These are phyloP conservation scores for Lecanicillium sp. DNA, from an alignment of 2,329 filamentous ascomycete species.

Conservation along the genomic window DNA sequence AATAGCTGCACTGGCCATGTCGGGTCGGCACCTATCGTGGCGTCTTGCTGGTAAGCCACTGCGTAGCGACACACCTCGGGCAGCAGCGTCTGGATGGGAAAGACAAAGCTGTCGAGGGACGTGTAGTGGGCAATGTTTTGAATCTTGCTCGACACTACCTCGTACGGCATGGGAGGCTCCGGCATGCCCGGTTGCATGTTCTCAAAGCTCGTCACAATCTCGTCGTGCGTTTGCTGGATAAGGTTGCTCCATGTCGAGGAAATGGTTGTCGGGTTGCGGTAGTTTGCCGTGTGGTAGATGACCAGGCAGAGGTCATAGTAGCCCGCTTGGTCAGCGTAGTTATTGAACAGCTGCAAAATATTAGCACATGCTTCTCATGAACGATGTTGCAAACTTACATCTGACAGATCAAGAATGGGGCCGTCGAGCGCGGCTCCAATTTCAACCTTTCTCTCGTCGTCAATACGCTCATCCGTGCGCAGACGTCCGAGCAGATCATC, in stretches of 20 bases:
- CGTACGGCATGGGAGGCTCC: constrained; percentile 52
- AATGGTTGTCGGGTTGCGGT: constrained; percentile 81
- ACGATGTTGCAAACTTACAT: constrained; percentile 44
- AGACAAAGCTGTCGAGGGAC: constrained; percentile 56
- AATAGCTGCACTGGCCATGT: constrained; percentile 51
- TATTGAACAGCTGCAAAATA: constrained; percentile 68
- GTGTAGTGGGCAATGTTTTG: constrained; percentile 58
- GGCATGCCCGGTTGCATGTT: constrained; percentile 31
- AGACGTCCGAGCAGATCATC: constrained; percentile 80
- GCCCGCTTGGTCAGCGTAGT: constrained; percentile 79
- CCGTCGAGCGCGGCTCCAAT: constrained; percentile 65
- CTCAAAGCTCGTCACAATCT: constrained; percentile 35
- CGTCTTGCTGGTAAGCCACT: constrained; percentile 48
- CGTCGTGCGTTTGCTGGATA: constrained; percentile 61
- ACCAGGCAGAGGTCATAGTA: constrained; percentile 92
- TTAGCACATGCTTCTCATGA: constrained; percentile 8
- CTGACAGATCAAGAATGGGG: constrained; percentile 66
- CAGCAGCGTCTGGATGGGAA: constrained; percentile 53
- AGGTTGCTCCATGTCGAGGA: constrained; percentile 76
- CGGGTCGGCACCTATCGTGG: constrained; percentile 46
- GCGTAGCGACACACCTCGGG: constrained; percentile 57
- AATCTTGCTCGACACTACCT: constrained; percentile 56
- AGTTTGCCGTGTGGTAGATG: constrained; percentile 87
- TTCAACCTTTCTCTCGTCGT: constrained; percentile 51
- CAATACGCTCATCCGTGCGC: constrained; percentile 62